Conservation (phyloP, 1,284 basidiomycete species). For the Cutaneotrichosporon cutaneum region DNA sequence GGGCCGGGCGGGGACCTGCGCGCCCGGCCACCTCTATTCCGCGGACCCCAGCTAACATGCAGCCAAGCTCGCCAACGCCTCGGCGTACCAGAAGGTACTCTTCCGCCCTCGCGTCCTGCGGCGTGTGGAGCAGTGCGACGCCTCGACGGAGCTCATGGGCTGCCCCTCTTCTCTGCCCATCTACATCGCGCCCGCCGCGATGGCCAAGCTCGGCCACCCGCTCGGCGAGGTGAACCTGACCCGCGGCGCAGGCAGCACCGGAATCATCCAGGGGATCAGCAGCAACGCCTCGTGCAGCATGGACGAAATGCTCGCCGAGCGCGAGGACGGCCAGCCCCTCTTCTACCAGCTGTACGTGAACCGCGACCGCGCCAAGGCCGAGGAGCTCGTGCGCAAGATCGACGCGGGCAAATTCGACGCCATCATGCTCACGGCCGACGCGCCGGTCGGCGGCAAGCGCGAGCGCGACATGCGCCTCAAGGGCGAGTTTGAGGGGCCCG, state of each 20-base stretch:
- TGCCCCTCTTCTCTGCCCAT: constrained; percentile 71
- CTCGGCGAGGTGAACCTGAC: constrained; percentile 85
- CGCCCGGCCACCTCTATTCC: too few relatives aligned
- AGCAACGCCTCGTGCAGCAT: constrained; percentile 55
- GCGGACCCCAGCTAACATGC: constrained; percentile 8
- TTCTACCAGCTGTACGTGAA: constrained; percentile 59
- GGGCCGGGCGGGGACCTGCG: too few relatives aligned
- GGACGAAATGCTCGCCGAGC: constrained; percentile 57
- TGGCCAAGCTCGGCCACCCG: constrained; percentile 88
- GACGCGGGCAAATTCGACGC: constrained; percentile 65
- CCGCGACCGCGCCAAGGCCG: constrained; percentile 56
- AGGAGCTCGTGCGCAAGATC: constrained; percentile 63
- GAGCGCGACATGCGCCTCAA: constrained; percentile 66
- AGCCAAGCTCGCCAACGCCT: constrained; percentile 62
- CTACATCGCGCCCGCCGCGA: constrained; percentile 80
- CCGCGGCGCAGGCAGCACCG: constrained; percentile 65
- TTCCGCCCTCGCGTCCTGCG: constrained; percentile 78
- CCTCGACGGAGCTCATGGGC: constrained; percentile 74
- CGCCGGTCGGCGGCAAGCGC: constrained; percentile 77
- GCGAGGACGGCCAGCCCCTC: constrained; percentile 51
- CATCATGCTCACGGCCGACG: constrained; percentile 89
- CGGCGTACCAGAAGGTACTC: constrained; percentile 74
- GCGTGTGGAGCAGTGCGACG: constrained; percentile 66
- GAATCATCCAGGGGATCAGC: constrained; percentile 73
- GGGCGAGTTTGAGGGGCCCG: constrained; percentile 49